Percentiles rank a stretch among this genome's conserved stretches.
Evolutionary conservation across 108 stramenopile species (phyloP).

Genomic region (Phaeodactylum tricornutum): DNA sequence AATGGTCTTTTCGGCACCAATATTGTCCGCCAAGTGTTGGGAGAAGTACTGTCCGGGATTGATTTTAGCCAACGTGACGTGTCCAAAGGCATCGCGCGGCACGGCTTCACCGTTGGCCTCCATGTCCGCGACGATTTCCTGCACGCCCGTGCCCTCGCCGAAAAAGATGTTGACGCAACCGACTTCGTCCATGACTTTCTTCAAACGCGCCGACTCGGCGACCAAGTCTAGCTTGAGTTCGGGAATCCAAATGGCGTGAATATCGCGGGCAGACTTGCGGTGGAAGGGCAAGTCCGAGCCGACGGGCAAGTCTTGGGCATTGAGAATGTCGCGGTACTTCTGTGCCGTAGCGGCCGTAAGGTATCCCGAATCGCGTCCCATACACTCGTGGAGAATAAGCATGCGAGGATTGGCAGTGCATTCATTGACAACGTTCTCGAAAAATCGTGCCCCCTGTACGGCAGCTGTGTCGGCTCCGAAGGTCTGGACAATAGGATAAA

Average conservation of each 20-base stretch:
- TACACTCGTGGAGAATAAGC: slow-evolving; percentile 88
- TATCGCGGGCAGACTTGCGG: slow-evolving; percentile 43
- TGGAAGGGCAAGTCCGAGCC: slow-evolving; percentile 26
- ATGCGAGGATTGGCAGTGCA: slow-evolving; percentile 82
- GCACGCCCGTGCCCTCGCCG: slow-evolving; percentile 82
- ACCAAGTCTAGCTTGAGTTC: slow-evolving; percentile 61
- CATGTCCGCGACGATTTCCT: slow-evolving; percentile 80
- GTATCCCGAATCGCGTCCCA: slow-evolving; percentile 87
- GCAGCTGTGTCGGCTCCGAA: slow-evolving; percentile 89
- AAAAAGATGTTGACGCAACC: slow-evolving; percentile 89
- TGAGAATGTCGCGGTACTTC: slow-evolving; percentile 54
- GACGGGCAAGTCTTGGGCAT: slow-evolving; percentile 27
- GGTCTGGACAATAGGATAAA: slow-evolving; percentile 80
- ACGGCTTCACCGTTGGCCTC: slow-evolving; percentile 39
- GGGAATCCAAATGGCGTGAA: slow-evolving; percentile 89
- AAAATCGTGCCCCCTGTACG: slow-evolving; percentile 74
- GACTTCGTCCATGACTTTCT: slow-evolving; percentile 72
- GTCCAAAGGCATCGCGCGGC: slow-evolving; percentile 84
- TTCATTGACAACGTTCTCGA: slow-evolving; percentile 77
- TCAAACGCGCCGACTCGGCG: slow-evolving; percentile 72
- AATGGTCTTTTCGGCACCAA: slow-evolving; percentile 85
- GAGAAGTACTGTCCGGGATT: slow-evolving; percentile 85
- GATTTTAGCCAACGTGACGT: slow-evolving; percentile 77
- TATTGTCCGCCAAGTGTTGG: slow-evolving; percentile 48
- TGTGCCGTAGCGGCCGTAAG: slow-evolving; percentile 75